A percentile compares a stretch with the other conserved stretches of the same genome.
phyloP scores from a whole-genome alignment of 1,139 yeast species.

The Scheffersomyces stambukii region DNA sequence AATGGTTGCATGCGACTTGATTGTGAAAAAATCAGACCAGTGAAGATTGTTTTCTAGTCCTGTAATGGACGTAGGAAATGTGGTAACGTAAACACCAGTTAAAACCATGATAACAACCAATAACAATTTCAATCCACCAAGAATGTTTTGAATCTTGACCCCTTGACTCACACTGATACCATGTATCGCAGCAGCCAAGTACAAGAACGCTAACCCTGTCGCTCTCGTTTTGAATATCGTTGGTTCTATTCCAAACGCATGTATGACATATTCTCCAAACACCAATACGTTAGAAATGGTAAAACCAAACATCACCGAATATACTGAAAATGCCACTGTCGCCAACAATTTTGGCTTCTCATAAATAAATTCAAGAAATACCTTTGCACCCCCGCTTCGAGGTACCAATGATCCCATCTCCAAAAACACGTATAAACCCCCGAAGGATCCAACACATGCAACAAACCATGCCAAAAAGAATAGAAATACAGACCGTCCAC shows the following conservation, averaged over 20 bases:
- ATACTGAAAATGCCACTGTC: conserved; percentile 55
- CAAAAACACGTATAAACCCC: conserved; percentile 61
- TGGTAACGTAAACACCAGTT: conserved; percentile 47
- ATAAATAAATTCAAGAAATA: conserved; percentile 63
- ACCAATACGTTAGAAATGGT: conserved; percentile 62
- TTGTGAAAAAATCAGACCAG: conserved; percentile 25
- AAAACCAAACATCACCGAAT: conserved; percentile 60
- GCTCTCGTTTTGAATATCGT: conserved; percentile 37
- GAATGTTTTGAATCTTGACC: conserved; percentile 47
- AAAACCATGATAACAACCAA: conserved; percentile 45
- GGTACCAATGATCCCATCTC: conserved; percentile 71
- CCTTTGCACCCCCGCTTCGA: conserved; percentile 71
- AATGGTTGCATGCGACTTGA: conserved; percentile 27
- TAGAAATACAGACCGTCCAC: conserved; percentile 60
- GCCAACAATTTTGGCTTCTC: conserved; percentile 55
- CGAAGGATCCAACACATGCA: conserved; percentile 58
- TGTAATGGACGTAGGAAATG: conserved; percentile 40
- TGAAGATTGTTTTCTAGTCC: conserved; percentile 39
- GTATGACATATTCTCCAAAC: conserved; percentile 64
- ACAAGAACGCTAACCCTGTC: conserved; percentile 42
- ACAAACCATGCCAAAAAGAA: conserved; percentile 60
- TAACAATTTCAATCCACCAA: conserved; percentile 52
- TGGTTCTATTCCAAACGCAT: conserved; percentile 40
- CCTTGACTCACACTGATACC: conserved; percentile 54
- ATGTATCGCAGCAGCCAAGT: conserved; percentile 45